These are phyloP conservation scores for Benincasa hispida DNA, from an alignment of 306 rosid species.

Conservation along the genomic window DNA sequence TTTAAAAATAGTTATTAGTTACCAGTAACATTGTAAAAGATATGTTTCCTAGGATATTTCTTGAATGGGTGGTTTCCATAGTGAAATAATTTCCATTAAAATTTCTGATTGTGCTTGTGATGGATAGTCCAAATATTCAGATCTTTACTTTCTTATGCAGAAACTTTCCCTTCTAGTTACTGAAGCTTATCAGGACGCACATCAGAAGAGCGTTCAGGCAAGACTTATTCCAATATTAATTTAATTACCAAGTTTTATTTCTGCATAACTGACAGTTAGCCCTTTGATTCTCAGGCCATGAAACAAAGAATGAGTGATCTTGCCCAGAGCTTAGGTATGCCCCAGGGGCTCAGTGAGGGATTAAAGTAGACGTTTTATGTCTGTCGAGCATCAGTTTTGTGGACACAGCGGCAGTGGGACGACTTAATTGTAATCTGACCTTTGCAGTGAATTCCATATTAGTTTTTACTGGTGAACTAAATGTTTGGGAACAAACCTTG, in stretches of 20 bases:
- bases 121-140: not conserved
- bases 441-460: not conserved
- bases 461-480: constrained; percentile 1
- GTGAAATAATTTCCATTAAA: not conserved
- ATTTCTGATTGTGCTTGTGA: not conserved
- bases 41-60: not conserved
- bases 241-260: not conserved
- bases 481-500: constrained; percentile 1
- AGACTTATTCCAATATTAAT: not conserved
- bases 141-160: constrained; percentile 22
- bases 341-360: constrained; percentile 28
- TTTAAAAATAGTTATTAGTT: not conserved
- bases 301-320: constrained; percentile 43
- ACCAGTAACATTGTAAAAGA: not conserved
- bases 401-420: constrained; percentile 18
- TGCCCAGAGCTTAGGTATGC: constrained; percentile 52
- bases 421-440: constrained; percentile 14
- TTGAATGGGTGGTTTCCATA: not conserved
- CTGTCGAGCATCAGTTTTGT: constrained; percentile 41
- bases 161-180: constrained; percentile 63
- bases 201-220: constrained; percentile 70
- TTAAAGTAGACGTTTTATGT: constrained; percentile 26
- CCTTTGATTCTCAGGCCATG: constrained; percentile 30
- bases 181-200: constrained; percentile 82
- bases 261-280: not conserved